Percentiles rank a stretch among this genome's conserved stretches.
phyloP scores from a whole-genome alignment of 1,284 basidiomycete genomes.

The Puccinia sorghi region DNA sequence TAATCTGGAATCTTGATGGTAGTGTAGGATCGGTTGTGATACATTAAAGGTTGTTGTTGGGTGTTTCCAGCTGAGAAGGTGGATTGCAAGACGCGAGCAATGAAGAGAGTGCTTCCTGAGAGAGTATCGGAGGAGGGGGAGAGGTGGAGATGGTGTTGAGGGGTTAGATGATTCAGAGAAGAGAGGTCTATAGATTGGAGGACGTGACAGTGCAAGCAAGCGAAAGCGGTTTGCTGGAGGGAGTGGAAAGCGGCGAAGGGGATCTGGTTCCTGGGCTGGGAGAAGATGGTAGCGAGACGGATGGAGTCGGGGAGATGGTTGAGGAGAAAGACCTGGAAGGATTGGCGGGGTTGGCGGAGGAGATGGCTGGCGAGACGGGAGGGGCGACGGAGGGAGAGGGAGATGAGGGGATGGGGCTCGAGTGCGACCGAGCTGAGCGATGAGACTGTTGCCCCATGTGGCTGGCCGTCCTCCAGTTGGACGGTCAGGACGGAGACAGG shows the following conservation, averaged over 20 bases:
- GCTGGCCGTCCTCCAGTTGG: background rate
- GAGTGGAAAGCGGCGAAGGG: background rate
- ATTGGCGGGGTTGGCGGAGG: background rate
- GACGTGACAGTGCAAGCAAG: slow-evolving; percentile 4
- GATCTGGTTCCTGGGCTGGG: slow-evolving; percentile 12
- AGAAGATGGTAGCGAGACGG: slow-evolving; percentile 1
- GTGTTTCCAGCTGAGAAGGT: background rate
- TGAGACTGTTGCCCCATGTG: slow-evolving; percentile 84
- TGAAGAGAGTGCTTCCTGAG: slow-evolving; percentile 18
- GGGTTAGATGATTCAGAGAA: background rate
- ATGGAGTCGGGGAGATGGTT: slow-evolving; percentile 34
- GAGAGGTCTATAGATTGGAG: slow-evolving; percentile 10
- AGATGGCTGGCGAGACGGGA: slow-evolving; percentile 69
- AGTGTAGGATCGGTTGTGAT: slow-evolving; percentile 44
- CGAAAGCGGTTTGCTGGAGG: slow-evolving; percentile 16
- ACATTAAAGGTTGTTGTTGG: slow-evolving; percentile 18
- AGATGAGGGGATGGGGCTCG: slow-evolving; percentile 78
- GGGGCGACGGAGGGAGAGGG: slow-evolving; percentile 83
- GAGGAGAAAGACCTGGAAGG: slow-evolving; percentile 22
- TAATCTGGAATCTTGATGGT: background rate
- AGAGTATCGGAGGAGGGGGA: too few species aligned
- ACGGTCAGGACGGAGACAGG: slow-evolving; percentile 34
- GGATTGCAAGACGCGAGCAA: slow-evolving; percentile 19
- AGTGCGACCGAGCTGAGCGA: slow-evolving; percentile 88
- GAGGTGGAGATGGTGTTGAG: background rate